Evolutionary conservation across 345 rosid species (phyloP).

Genomic region (Hypericum androsaemum): DNA sequence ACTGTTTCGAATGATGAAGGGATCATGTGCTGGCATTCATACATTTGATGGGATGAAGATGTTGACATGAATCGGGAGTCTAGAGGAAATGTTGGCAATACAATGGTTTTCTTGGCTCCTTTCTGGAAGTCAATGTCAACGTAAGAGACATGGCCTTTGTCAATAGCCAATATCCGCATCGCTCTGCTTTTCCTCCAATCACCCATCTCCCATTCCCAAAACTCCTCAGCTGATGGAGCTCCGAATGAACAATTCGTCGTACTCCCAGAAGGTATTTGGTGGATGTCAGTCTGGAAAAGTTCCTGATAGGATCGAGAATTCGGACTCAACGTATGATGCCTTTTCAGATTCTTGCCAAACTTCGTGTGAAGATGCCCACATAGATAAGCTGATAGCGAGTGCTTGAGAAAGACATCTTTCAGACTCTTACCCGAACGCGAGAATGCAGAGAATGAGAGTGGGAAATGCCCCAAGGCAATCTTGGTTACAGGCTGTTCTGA

Average conservation of each 20-base stretch:
- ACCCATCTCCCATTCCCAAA: conserved; percentile 99
- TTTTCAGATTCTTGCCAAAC: conserved; percentile 85
- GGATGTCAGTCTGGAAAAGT: conserved; percentile 65
- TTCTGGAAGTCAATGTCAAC: conserved; percentile 55
- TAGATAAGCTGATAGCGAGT: conserved; percentile 70
- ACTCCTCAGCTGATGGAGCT: conserved; percentile 42
- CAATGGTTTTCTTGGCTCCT: conserved; percentile 46
- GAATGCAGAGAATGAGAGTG: conserved; percentile 68
- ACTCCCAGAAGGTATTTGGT: conserved; percentile 29
- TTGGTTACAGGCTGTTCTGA: conserved; percentile 54
- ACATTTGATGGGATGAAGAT: conserved; percentile 38
- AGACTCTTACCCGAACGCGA: conserved; percentile 53
- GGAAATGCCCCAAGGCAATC: conserved; percentile 88
- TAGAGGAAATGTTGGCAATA: conserved; percentile 83
- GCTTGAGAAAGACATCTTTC: conserved; percentile 68
- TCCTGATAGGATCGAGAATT: conserved; percentile 28
- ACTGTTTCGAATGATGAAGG: conserved; percentile 71
- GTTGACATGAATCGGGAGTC: conserved; percentile 90
- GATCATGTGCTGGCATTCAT: conserved; percentile 58
- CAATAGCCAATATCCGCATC: conserved; percentile 76
- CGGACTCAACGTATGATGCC: conserved; percentile 46
- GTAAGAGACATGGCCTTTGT: conserved; percentile 80
- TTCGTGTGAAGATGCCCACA: conserved; percentile 86
- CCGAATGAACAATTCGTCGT: conserved; percentile 50
- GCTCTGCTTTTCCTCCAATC: conserved; percentile 90